Evolutionary conservation across 768 basidiomycete species (phyloP).

Genomic region (Lyophyllum shimeji): DNA sequence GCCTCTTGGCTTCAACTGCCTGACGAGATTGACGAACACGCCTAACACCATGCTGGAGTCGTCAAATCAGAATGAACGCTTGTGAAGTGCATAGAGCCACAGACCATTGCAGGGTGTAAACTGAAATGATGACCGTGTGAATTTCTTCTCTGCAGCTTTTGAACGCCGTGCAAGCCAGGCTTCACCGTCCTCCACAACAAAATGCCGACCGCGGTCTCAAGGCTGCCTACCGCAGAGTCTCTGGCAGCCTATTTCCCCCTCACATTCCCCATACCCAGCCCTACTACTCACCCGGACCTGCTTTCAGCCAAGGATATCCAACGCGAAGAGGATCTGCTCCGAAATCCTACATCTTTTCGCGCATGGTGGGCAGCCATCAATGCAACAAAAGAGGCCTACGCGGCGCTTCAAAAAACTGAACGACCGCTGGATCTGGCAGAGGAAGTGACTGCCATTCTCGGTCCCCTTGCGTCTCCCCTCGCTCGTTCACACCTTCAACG

Average conservation of each 20-base stretch:
- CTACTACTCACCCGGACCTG: conserved; percentile 73
- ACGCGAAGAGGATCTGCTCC: conserved; percentile 90
- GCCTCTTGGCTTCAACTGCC: conserved; percentile 62
- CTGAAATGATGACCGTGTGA: conserved; percentile 9
- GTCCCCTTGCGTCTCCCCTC: conserved; percentile 72
- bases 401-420: conserved; percentile 57
- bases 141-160: conserved; percentile 1
- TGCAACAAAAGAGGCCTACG: conserved; percentile 66
- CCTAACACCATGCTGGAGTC: conserved; percentile 67
- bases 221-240: conserved; percentile 46
- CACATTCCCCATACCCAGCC: conserved; percentile 81
- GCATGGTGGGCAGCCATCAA: conserved; percentile 92
- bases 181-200: conserved; percentile 15
- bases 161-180: background rate
- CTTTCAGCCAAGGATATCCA: conserved; percentile 74
- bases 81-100: conserved; percentile 7
- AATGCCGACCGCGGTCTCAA: conserved; percentile 60
- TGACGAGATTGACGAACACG: conserved; percentile 58
- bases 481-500: conserved; percentile 79
- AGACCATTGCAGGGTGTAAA: conserved; percentile 15
- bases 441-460: conserved; percentile 61
- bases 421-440: conserved; percentile 44
- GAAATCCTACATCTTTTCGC: conserved; percentile 88
- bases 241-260: conserved; percentile 71
- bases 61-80: background rate